These are phyloP conservation scores for Moniliophthora roreri DNA, from an alignment of 1,284 basidiomycete genomes.

Conservation along the genomic window DNA sequence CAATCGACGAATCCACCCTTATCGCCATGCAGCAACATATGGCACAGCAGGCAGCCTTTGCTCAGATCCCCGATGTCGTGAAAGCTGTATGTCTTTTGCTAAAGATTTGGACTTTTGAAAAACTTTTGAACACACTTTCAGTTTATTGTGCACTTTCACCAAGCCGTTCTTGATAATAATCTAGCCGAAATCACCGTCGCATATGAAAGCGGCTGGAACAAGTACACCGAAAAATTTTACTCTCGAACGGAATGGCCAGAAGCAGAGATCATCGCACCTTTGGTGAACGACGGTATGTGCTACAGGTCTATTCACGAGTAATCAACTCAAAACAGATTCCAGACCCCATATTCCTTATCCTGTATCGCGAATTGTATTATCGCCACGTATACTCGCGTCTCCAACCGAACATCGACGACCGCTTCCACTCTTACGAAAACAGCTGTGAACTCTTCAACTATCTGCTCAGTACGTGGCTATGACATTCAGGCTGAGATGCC, in stretches of 20 bases:
- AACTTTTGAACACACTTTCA: constrained; percentile 27
- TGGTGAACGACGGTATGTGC: constrained; percentile 84
- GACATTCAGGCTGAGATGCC: not conserved
- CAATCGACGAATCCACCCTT: constrained; percentile 67
- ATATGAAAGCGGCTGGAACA: constrained; percentile 97
- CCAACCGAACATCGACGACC: constrained; percentile 94
- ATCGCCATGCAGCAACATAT: constrained; percentile 77
- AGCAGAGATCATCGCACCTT: constrained; percentile 90
- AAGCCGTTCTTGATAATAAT: constrained; percentile 86
- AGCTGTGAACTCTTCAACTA: constrained; percentile 98
- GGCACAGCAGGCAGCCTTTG: constrained; percentile 75
- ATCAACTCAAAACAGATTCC: constrained; percentile 3
- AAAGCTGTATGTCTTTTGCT: constrained; percentile 60
- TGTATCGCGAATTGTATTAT: constrained; percentile 95
- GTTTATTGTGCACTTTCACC: constrained; percentile 92
- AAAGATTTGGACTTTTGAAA: constrained; percentile 7
- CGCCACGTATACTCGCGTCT: constrained; percentile 95
- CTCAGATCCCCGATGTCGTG: constrained; percentile 78
- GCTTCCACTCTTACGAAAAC: constrained; percentile 98
- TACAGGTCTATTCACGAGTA: constrained; percentile 4
- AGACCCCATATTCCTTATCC: constrained; percentile 94
- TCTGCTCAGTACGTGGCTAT: constrained; percentile 52
- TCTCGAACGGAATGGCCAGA: constrained; percentile 96
- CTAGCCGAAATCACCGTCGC: constrained; percentile 86
- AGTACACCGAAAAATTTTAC: constrained; percentile 95